phyloP scores from a whole-genome alignment of 148 eudicot genomes.

The Silene uniflora region DNA sequence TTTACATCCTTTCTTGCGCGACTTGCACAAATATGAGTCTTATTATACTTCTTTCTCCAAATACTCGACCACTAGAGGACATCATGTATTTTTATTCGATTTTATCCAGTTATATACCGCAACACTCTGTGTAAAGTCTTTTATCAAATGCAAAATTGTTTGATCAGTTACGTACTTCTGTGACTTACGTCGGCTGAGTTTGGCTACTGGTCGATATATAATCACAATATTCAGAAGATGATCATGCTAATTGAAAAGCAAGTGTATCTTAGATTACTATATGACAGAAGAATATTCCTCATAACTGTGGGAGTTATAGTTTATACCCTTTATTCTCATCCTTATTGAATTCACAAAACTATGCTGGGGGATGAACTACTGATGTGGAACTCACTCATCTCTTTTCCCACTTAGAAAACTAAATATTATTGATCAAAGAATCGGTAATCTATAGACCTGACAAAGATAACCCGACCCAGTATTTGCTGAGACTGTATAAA shows the following conservation, averaged over 20 bases:
- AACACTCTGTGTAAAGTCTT: constrained; percentile 22
- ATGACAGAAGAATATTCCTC: background rate
- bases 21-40: constrained; percentile 29
- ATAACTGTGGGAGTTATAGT: background rate
- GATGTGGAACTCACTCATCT: constrained; percentile 4
- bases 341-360: background rate
- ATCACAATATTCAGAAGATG: background rate
- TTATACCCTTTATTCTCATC: background rate
- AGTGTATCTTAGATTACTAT: background rate
- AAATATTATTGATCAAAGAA: background rate
- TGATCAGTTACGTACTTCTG: too few species aligned
- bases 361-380: constrained; percentile 5
- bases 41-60: constrained; percentile 9
- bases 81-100: constrained; percentile 19
- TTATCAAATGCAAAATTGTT: constrained; percentile 1
- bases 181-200: too few species aligned
- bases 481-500: background rate
- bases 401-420: background rate
- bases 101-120: background rate
- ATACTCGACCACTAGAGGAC: constrained; percentile 14
- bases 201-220: background rate
- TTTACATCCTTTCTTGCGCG: constrained; percentile 27
- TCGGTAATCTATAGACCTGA: background rate
- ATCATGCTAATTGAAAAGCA: background rate
- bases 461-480: too few species aligned